Base-by-base conservation (phyloP, 805 yeast species). In the Barnettozyma sucrosica region DNA sequence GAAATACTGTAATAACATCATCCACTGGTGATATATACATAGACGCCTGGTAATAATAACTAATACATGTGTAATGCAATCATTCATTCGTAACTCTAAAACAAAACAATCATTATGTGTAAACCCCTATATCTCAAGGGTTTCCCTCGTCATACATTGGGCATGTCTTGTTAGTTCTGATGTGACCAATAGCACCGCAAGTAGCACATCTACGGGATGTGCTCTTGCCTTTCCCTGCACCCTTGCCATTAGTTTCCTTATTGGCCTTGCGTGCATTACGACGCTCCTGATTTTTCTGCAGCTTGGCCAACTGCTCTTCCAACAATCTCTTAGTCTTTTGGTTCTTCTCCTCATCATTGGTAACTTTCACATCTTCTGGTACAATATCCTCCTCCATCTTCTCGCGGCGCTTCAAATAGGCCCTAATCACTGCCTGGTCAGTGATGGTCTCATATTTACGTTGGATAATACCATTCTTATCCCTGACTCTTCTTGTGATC, bases 161-260 rank as follows among this genome's bases (percentile, higher is more conserved):
- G 68, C 99, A 92, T 2, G 92, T 71, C 53, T 74, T 75, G 63
- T 89, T 89, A 3, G 99, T 92, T 63, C 93, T 77, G 52, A 92
- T 92, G 64, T 92, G 99, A 0, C 98, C 99, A 53, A 86, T 75
- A 11, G 92, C 93, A 20, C 98, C 98, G 74, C 99, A 92, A 0
- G 93, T 84, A 3, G 95, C 90, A 68, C 99, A 92, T 60, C 88
- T 80, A 63, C 99, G 74, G 8, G 85, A 83, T 0, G 73, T 68
- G 43, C 68, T 66, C 46, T 66, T 69, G 2, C 65, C 62, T 41
- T 66, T 66, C 1, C 64, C 64, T 26, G 46, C 37, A 18, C 64
- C 66, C 24, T 55, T 57, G 8, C 57, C 56, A 7, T 47, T 53
- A 44, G 63, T 56, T 44, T 71, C 71, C 66, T 78, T 65, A 58